Evolutionary conservation across 495 filamentous ascomycete genomes (phyloP).

Genomic region (Sordaria brevicollis): DNA sequence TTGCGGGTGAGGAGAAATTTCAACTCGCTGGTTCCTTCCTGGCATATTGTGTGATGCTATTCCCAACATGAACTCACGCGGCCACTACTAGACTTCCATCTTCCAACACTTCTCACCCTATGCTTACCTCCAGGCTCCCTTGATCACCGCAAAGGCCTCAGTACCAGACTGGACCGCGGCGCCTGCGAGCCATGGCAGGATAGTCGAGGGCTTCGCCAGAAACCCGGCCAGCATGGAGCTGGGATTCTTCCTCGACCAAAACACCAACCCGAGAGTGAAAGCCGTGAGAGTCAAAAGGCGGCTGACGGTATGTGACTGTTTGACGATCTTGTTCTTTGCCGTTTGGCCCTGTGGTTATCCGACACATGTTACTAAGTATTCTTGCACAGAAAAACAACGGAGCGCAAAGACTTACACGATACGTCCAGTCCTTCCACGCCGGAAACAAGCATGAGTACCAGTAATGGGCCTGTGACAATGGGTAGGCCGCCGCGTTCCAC

Average conservation of each 20-base stretch:
- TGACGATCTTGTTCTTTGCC: not conserved
- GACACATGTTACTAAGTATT: not conserved
- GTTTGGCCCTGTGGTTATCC: not conserved
- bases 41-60: not conserved
- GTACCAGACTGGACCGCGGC: not conserved
- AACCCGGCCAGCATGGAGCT: not conserved
- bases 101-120: not conserved
- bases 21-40: not conserved
- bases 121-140: not conserved
- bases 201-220: not conserved
- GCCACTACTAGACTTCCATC: not conserved
- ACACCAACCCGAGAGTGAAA: not conserved
- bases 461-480: conserved; percentile 5
- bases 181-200: not conserved
- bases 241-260: not conserved
- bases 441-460: conserved; percentile 7
- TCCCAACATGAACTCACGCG: not conserved
- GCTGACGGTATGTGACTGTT: not conserved
- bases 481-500: conserved; percentile 11
- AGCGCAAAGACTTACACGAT: not conserved
- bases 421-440: conserved; percentile 1
- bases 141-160: not conserved
- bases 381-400: too few species aligned
- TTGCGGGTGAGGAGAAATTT: not conserved
- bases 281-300: not conserved